phyloP scores from a whole-genome alignment of 176 grass and related monocot species.

The Oryza coarctata region DNA sequence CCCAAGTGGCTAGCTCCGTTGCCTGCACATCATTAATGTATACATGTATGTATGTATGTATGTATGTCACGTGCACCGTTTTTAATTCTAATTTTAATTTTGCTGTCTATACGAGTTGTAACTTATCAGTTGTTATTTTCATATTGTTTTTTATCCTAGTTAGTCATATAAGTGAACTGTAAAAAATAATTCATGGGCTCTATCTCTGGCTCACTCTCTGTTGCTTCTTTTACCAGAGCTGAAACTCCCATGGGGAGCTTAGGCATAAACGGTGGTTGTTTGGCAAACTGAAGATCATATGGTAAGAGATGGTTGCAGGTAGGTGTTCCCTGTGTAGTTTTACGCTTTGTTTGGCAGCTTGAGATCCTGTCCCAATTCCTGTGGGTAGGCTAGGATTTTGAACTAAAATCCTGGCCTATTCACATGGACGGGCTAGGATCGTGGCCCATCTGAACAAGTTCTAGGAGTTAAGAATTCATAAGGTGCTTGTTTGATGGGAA shows the following conservation, averaged over 20 bases:
- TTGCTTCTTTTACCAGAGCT: neutral
- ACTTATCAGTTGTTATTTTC: neutral
- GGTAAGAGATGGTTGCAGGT: too few relatives aligned
- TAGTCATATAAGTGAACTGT: neutral
- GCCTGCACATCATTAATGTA: neutral
- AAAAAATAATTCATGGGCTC: neutral
- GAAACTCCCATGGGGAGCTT: neutral
- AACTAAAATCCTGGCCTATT: too few relatives aligned
- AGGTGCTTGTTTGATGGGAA: too few relatives aligned
- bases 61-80: neutral
- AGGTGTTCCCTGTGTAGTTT: neutral
- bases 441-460: too few relatives aligned
- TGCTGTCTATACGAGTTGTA: neutral
- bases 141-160: neutral
- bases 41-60: neutral
- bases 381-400: neutral
- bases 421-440: too few relatives aligned
- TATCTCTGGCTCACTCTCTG: neutral
- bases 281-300: neutral
- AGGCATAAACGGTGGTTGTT: neutral
- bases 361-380: neutral
- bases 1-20: conserved; percentile 37
- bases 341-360: neutral
- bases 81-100: neutral
- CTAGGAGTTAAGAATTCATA: too few relatives aligned